Evolutionary conservation across 1,139 yeast species (phyloP).

Genomic region (Komagataea norvegica): DNA sequence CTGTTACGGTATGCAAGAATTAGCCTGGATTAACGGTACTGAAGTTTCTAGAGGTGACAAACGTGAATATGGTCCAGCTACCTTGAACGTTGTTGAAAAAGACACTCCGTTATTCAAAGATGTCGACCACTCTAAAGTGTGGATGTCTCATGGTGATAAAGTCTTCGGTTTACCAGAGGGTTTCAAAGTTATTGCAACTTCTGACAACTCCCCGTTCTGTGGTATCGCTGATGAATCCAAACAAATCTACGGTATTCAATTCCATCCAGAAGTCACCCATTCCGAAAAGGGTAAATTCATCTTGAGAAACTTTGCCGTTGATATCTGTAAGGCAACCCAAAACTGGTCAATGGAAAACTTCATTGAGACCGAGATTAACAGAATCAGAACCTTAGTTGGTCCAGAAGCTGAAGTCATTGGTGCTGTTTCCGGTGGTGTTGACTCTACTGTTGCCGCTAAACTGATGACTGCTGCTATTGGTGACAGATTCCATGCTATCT

Average conservation of each 20-base stretch:
- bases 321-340: slow-evolving; percentile 78
- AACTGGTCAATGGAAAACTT: slow-evolving; percentile 99
- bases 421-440: slow-evolving; percentile 99
- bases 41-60: slow-evolving; percentile 96
- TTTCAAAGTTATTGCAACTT: slow-evolving; percentile 83
- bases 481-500: slow-evolving; percentile 95
- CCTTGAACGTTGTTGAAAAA: slow-evolving; percentile 67
- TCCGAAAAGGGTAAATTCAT: slow-evolving; percentile 85
- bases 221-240: slow-evolving; percentile 78
- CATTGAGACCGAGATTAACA: slow-evolving; percentile 90
- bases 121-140: slow-evolving; percentile 83
- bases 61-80: slow-evolving; percentile 98
- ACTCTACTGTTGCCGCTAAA: slow-evolving; percentile 98
- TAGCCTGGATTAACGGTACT: slow-evolving; percentile 96
- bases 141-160: slow-evolving; percentile 99
- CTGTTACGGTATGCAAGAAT: slow-evolving; percentile 98
- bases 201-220: slow-evolving; percentile 93
- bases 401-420: slow-evolving; percentile 99
- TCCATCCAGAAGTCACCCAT: slow-evolving; percentile 99
- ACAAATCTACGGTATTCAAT: slow-evolving; percentile 88
- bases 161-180: slow-evolving; percentile 86
- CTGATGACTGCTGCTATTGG: slow-evolving; percentile 98
- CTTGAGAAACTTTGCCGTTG: slow-evolving; percentile 87
- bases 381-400: slow-evolving; percentile 88
- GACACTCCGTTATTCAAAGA: slow-evolving; percentile 74